A percentile compares a stretch with the other conserved stretches of the same genome.
phyloP scores from a whole-genome alignment of 306 rosid species.

The Castanea mollissima region DNA sequence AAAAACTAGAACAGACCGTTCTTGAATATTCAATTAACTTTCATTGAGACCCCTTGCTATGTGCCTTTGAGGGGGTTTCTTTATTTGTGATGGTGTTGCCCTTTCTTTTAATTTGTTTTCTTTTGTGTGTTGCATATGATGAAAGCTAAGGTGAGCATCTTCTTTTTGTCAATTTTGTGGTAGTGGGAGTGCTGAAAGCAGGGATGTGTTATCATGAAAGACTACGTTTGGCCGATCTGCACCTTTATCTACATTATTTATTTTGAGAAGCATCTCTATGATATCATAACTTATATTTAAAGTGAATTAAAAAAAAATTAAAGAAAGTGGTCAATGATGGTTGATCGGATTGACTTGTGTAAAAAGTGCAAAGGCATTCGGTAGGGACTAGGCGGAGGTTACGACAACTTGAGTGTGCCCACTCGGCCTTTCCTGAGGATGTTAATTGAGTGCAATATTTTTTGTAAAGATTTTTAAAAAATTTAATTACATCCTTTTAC shows the following conservation, averaged over 20 bases:
- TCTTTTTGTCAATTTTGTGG: slow-evolving; percentile 2
- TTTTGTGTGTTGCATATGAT: not conserved
- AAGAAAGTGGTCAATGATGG: not conserved
- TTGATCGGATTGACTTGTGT: not conserved
- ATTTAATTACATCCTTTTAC: too few species aligned
- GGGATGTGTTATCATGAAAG: not conserved
- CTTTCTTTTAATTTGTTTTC: not conserved
- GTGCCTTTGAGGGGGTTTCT: slow-evolving; percentile 3
- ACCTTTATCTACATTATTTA: not conserved
- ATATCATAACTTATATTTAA: not conserved
- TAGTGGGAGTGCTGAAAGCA: not conserved
- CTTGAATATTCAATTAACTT: not conserved
- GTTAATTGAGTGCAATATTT: too few species aligned
- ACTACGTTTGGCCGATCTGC: not conserved
- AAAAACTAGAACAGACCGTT: too few species aligned
- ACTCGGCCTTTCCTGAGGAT: too few species aligned
- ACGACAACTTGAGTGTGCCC: not conserved
- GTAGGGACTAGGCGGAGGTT: too few species aligned
- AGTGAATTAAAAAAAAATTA: not conserved
- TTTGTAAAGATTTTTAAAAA: too few species aligned
- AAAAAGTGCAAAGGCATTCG: not conserved
- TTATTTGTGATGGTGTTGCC: not conserved
- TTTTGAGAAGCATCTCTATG: not conserved
- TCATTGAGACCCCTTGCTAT: not conserved
- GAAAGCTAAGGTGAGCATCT: not conserved